A percentile compares a stretch with the other conserved stretches of the same genome.
Evolutionary conservation across 1,284 basidiomycete genomes (phyloP).

Genomic region (Austroboletus niveus): DNA sequence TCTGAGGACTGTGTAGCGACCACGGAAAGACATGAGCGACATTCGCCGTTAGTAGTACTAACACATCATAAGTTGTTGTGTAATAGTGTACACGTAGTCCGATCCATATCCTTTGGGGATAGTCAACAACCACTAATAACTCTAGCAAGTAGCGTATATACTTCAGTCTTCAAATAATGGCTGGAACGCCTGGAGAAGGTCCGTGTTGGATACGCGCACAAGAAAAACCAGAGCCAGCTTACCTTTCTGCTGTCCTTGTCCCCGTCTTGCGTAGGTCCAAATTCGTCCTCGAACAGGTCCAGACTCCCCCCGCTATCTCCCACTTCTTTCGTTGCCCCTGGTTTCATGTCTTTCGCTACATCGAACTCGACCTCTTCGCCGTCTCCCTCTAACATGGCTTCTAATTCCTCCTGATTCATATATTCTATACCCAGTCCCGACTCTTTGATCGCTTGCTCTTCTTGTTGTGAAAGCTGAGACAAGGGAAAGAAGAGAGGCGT

Average conservation of each 20-base stretch:
- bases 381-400: slow-evolving; percentile 62
- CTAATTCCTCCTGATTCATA: slow-evolving; percentile 63
- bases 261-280: slow-evolving; percentile 51
- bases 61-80: too few species aligned
- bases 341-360: slow-evolving; percentile 14
- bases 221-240: slow-evolving; percentile 10
- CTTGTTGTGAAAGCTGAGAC: slow-evolving; percentile 57
- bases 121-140: background rate
- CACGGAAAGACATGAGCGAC: slow-evolving; percentile 20
- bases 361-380: slow-evolving; percentile 59
- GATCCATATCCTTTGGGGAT: too few species aligned
- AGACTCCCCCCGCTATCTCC: slow-evolving; percentile 29
- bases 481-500: slow-evolving; percentile 65
- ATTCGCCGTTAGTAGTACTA: background rate
- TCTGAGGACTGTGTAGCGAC: slow-evolving; percentile 15
- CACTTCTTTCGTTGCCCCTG: background rate
- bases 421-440: slow-evolving; percentile 63
- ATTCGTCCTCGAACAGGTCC: slow-evolving; percentile 43
- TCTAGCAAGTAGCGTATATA: background rate
- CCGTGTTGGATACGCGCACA: background rate
- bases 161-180: slow-evolving; percentile 66
- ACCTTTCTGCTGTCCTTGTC: slow-evolving; percentile 36
- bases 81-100: too few species aligned
- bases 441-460: slow-evolving; percentile 48
- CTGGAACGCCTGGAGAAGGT: slow-evolving; percentile 46